Conservation (phyloP, 1,284 basidiomycete species). For the Irpex sp. region DNA sequence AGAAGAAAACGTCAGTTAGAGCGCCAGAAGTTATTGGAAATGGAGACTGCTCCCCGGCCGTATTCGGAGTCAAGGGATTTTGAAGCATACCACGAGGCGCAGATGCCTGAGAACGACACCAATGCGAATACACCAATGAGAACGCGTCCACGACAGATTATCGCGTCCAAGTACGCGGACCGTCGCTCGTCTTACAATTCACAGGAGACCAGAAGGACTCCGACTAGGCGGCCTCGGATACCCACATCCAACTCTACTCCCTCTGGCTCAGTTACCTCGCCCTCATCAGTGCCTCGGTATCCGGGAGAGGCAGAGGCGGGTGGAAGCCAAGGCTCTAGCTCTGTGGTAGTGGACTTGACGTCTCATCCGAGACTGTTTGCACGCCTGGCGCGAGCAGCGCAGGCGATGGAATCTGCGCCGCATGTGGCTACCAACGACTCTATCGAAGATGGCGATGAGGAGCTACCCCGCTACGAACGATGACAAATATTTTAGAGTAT, state of each 20-base stretch:
- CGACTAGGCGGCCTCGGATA: too few species aligned
- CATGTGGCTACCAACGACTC: too few species aligned
- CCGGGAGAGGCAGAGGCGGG: too few species aligned
- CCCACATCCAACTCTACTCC: neutral
- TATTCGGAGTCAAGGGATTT: neutral
- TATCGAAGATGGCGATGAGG: too few species aligned
- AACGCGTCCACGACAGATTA: neutral
- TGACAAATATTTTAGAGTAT: too few species aligned
- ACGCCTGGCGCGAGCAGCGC: neutral
- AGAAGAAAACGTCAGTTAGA: neutral
- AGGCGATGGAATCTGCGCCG: neutral
- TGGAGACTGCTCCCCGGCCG: neutral
- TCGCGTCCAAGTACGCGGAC: too few species aligned
- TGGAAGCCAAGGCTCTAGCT: neutral
- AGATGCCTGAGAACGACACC: neutral
- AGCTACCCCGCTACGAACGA: too few species aligned
- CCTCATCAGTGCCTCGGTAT: neutral
- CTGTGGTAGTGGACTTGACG: neutral
- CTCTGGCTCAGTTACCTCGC: neutral
- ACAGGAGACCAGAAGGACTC: too few species aligned
- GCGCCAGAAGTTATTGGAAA: neutral
- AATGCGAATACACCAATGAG: neutral
- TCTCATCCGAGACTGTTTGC: neutral
- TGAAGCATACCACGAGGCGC: too few species aligned
- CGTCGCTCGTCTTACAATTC: too few species aligned